Base-by-base conservation (phyloP, 2,329 filamentous ascomycete genomes). In the Nemania sp. region DNA sequence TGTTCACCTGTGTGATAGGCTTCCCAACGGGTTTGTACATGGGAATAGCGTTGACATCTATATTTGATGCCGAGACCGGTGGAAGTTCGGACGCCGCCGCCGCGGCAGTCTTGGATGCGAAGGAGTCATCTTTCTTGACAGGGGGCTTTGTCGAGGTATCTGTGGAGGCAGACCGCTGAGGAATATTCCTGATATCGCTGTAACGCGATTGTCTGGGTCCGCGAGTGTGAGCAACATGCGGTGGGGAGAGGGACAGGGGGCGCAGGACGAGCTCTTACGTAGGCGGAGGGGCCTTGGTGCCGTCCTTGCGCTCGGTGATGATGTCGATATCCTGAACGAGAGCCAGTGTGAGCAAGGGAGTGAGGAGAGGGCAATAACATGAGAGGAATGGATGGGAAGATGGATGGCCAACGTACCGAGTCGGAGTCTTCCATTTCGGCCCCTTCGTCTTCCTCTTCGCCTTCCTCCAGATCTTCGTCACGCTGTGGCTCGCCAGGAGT, bases 31-130 rank as follows among this genome's bases (percentile, higher is more conserved):
- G 78, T 15, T 88, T 85, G 70, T 95, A 92, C 2, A 88, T 75
- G 0, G 94, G 93, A 59, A 91, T 89, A 3, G 81, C 88, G 70
- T 95, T 85, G 49, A 97, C 82, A 67, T 97, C 90, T 59, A 97
- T 82, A 43, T 84, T 92, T 11, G 91, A 96, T 53, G 88, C 92
- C 34, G 88, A 76, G 71, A 91, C 76, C 70, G 94, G 76, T 63
- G 86, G 75, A 12, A 70, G 60, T 6, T 74, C 68, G 31, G 64
- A 54, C 6, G 56, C 50, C 0, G 64, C 55, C 6, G 56, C 50
- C 0, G 67, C 57, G 7, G 50, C 23, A 33, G 57, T 49, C 54
- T 72, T 72, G 4, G 73, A n/a, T n/a, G n/a, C n/a, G n/a, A n/a
- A 62, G 14, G 69, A 65, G 5, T 73, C 71, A 6, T 81, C 78